These are phyloP conservation scores for Trichophaea hybrida DNA, from an alignment of 2,329 filamentous ascomycete genomes.

Conservation along the genomic window DNA sequence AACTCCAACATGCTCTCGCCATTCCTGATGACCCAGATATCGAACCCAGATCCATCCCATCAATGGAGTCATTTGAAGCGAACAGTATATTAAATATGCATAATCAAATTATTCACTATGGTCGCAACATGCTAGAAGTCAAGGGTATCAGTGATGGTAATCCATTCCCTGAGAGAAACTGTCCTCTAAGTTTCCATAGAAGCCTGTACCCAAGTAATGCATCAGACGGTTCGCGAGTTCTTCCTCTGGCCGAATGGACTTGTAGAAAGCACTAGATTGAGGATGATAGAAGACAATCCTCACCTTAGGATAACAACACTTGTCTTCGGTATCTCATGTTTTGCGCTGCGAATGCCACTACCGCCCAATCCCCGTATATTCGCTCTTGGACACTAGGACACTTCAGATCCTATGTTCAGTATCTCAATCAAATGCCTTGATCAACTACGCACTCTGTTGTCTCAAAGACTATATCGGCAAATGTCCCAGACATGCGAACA, in stretches of 20 bases:
- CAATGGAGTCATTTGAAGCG: not conserved
- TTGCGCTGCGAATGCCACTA: not conserved
- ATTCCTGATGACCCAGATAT: not conserved
- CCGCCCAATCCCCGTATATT: not conserved
- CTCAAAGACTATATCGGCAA: not conserved
- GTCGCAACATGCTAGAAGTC: not conserved
- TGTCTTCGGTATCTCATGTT: not conserved
- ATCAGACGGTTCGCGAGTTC: constrained; percentile 5
- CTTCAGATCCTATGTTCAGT: not conserved
- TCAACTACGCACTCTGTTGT: not conserved
- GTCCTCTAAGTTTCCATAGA: not conserved
- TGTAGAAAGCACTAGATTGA: not conserved
- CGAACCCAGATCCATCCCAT: not conserved
- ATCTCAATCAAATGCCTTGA: not conserved
- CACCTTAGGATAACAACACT: not conserved
- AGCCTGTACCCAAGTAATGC: constrained; percentile 1
- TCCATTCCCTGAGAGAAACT: not conserved
- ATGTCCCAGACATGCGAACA: not conserved
- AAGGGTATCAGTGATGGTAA: not conserved
- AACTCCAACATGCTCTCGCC: not conserved
- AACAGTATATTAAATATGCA: not conserved
- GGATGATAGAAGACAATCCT: not conserved
- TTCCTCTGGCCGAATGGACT: not conserved
- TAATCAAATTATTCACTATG: not conserved
- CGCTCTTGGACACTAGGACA: not conserved